Base-by-base conservation (phyloP, 148 eudicot genomes). In the Heliamphora exappendiculata region DNA sequence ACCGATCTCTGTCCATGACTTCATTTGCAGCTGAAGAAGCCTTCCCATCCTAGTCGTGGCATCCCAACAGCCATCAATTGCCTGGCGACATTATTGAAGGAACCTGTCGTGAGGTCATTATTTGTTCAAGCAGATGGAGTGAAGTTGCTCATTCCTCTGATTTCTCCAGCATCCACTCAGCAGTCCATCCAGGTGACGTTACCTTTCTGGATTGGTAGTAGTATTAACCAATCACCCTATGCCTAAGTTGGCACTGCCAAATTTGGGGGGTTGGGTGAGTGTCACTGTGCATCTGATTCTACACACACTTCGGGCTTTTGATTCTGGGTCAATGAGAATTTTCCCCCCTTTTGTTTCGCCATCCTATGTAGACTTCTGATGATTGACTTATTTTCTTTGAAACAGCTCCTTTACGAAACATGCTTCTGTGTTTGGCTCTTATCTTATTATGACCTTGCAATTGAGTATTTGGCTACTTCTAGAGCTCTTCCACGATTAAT, bases 121-220 rank as follows among this genome's bases (percentile, higher is more conserved):
- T 93, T 95, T 82, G 94, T 95, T 87, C 90, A 91, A 89, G 87
- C 88, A 22, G 99, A 95, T 82, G 99, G 99, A 45, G 97, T 95
- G 76, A 92, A 93, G 86, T 87, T 95, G 79, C 93, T 95, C 22
- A 83, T 93, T 76, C 99, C 98, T 79, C 77, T 95, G 33, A 91
- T 95, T 78, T 78, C 82, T 70, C 97, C 97, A n/a, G 97, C 94
- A 68, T 89, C 97, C 76, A 92, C 89, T 83, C 97, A 92, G 77
- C 98, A 93, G 71, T 90, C 97, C 63, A 91, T 89, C 50, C 98
- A 92, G 97, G 98, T 91, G 80, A 72, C 41, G 45, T 73, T 44
- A 3, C 62, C 55, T 73, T 28, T 59, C 28, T 20, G 26, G 47
- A 70, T 67, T 33, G 20, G 20, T 47, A 20, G 10, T 26, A 31